phyloP scores from a whole-genome alignment of 176 grass and related monocot genomes.

The Chrysopogon serrulatus region DNA sequence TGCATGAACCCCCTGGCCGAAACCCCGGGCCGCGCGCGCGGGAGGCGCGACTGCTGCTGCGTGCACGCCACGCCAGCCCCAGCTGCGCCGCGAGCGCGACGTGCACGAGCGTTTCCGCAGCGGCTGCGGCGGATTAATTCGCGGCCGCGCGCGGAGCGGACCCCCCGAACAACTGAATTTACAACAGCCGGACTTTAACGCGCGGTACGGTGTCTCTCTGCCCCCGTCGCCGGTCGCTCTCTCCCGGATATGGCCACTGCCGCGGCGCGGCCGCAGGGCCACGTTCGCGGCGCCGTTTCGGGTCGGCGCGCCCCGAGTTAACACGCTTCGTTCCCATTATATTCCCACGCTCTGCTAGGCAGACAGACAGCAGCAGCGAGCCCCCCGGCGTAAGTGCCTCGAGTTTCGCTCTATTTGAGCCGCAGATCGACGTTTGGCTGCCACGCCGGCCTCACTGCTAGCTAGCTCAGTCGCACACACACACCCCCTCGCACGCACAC shows the following conservation, averaged over 20 bases:
- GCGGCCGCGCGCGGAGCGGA: background rate
- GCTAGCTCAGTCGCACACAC: too few relatives aligned
- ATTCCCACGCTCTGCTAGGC: background rate
- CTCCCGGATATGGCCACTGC: conserved; percentile 15
- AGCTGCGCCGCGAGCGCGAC: conserved; percentile 6
- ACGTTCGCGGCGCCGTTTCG: conserved; percentile 31
- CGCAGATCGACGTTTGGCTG: background rate
- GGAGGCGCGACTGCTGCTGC: background rate
- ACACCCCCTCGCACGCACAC: background rate
- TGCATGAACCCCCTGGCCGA: too few relatives aligned
- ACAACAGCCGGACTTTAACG: conserved; percentile 1
- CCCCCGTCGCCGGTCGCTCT: background rate
- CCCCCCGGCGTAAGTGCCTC: background rate
- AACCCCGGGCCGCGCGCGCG: background rate
- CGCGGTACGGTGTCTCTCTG: background rate
- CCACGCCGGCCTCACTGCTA: background rate
- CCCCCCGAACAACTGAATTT: background rate
- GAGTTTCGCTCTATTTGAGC: background rate
- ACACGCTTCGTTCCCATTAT: too few relatives aligned
- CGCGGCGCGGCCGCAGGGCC: conserved; percentile 10
- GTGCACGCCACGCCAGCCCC: background rate
- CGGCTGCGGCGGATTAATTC: background rate
- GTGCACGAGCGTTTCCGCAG: background rate
- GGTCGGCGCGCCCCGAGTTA: background rate
- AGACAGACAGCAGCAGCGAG: background rate